A percentile compares a stretch with the other conserved stretches of the same genome.
Conservation (phyloP, 306 rosid species). For the Adenanthera pavonina region DNA sequence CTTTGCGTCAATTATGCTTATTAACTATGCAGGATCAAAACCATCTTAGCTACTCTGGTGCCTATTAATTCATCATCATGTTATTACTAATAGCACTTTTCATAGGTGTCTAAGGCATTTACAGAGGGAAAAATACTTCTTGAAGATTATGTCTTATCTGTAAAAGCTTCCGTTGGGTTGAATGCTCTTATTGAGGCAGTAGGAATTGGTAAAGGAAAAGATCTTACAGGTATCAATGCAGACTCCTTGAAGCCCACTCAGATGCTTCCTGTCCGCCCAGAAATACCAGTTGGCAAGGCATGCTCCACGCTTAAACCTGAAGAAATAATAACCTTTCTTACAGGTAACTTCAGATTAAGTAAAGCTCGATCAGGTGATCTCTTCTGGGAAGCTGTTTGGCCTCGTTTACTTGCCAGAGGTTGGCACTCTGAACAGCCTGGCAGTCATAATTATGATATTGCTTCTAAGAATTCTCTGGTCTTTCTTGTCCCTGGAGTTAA, state of each 20-base stretch:
- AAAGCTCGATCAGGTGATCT: conserved; percentile 62
- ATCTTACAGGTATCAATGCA: conserved; percentile 52
- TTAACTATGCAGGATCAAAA: background rate
- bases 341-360: conserved; percentile 58
- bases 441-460: conserved; percentile 31
- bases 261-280: conserved; percentile 47
- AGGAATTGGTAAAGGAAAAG: conserved; percentile 71
- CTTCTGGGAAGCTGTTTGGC: conserved; percentile 87
- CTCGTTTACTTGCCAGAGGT: conserved; percentile 72
- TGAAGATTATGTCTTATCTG: conserved; percentile 55
- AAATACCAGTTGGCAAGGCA: conserved; percentile 65
- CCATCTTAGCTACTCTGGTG: background rate
- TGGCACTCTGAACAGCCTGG: conserved; percentile 74
- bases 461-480: conserved; percentile 49
- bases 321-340: conserved; percentile 59
- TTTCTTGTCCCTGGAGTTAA: conserved; percentile 63
- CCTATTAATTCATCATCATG: background rate
- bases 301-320: conserved; percentile 49
- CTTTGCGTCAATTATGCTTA: background rate
- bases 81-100: conserved; percentile 8
- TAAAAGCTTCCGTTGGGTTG: conserved; percentile 58
- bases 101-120: conserved; percentile 58
- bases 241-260: conserved; percentile 51
- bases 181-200: conserved; percentile 62
- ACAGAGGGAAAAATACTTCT: conserved; percentile 55